A percentile compares a stretch with the other conserved stretches of the same genome.
These are phyloP conservation scores for Phytopythium oedochilum DNA, from an alignment of 352 stramenopile genomes.

Conservation along the genomic window DNA sequence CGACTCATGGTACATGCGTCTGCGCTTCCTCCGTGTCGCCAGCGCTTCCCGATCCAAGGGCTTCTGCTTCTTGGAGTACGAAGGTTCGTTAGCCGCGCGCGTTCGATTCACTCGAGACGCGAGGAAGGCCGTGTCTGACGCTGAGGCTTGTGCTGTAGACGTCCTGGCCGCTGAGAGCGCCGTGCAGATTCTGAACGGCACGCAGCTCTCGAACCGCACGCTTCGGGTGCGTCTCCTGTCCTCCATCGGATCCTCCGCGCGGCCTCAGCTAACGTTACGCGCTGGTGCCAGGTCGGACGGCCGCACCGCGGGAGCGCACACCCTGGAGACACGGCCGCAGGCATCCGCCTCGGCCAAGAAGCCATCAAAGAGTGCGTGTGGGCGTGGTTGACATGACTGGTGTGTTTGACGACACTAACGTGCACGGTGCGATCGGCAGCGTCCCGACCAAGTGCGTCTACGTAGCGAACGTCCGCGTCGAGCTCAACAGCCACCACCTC, in stretches of 20 bases:
- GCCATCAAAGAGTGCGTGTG: constrained; percentile 68
- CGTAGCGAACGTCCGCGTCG: constrained; percentile 58
- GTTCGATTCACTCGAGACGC: background rate
- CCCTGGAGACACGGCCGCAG: constrained; percentile 37
- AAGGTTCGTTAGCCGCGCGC: constrained; percentile 38
- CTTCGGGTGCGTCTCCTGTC: constrained; percentile 38
- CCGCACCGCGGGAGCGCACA: constrained; percentile 68
- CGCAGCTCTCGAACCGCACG: constrained; percentile 47
- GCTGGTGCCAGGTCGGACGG: constrained; percentile 47
- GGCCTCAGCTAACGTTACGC: background rate
- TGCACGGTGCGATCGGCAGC: constrained; percentile 12
- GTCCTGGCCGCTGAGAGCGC: constrained; percentile 74
- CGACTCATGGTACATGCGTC: too few species aligned
- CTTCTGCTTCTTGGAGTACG: constrained; percentile 81
- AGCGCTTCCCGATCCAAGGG: constrained; percentile 68
- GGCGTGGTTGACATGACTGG: too few species aligned
- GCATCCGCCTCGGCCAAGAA: constrained; percentile 60
- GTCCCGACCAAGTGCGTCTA: constrained; percentile 74
- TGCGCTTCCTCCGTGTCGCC: background rate
- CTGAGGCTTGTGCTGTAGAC: constrained; percentile 18
- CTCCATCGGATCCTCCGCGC: background rate
- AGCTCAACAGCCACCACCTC: constrained; percentile 73
- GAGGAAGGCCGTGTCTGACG: too few species aligned
- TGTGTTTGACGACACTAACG: background rate
- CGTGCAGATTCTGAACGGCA: constrained; percentile 73